These are phyloP conservation scores for Pleurozium schreberi DNA, from an alignment of 225 moss, liverwort and hornwort species.

Conservation along the genomic window DNA sequence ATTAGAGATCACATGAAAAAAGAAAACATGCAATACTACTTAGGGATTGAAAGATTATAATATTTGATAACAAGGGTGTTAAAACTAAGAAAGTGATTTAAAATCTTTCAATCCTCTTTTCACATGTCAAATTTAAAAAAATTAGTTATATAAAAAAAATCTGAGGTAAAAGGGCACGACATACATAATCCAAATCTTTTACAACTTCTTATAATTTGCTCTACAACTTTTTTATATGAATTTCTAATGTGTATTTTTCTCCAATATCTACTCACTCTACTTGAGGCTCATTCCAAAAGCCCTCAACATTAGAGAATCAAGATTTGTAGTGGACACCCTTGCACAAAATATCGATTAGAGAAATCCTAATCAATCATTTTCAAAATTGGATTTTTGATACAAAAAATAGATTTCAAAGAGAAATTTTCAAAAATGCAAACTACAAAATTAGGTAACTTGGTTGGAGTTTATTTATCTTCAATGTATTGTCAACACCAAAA, in stretches of 20 bases:
- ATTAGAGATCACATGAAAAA: background rate
- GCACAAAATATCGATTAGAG: background rate
- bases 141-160: background rate
- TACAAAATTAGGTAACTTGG: background rate
- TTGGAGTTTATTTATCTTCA: background rate
- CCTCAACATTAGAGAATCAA: background rate
- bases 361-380: background rate
- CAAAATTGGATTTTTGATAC: background rate
- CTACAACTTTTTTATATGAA: background rate
- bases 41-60: background rate
- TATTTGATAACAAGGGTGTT: background rate
- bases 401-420: background rate
- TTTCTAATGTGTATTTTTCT: background rate
- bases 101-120: background rate
- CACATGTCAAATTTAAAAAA: background rate
- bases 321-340: background rate
- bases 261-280: background rate
- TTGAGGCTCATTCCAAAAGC: background rate
- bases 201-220: background rate
- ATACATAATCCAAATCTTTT: background rate
- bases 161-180: too few species aligned
- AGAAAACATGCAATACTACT: too few species aligned
- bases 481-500: background rate
- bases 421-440: background rate
- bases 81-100: background rate